phyloP scores from a whole-genome alignment of 2,329 filamentous ascomycete genomes.

The Sphaceloma murrayae region DNA sequence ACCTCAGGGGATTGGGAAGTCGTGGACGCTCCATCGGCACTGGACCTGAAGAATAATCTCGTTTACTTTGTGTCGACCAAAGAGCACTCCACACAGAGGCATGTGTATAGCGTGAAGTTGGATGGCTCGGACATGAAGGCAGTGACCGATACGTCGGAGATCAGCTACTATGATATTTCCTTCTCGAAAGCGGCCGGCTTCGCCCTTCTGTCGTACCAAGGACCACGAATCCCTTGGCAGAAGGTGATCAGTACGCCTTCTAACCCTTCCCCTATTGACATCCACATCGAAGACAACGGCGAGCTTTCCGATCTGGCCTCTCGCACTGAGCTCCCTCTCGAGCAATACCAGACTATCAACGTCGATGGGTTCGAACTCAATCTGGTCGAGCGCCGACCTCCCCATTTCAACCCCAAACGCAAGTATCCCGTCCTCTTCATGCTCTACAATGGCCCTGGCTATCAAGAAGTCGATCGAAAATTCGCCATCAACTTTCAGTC shows the following conservation, averaged over 20 bases:
- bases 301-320: conserved; percentile 58
- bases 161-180: conserved; percentile 71
- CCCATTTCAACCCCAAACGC: conserved; percentile 74
- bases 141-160: conserved; percentile 61
- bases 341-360: conserved; percentile 75
- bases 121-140: conserved; percentile 62
- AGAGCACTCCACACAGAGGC: conserved; percentile 78
- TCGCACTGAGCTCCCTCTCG: conserved; percentile 69
- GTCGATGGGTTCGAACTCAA: conserved; percentile 67
- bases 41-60: conserved; percentile 75
- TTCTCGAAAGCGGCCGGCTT: conserved; percentile 80
- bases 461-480: conserved; percentile 70
- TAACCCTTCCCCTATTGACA: conserved; percentile 53
- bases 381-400: conserved; percentile 74
- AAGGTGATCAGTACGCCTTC: conserved; percentile 77
- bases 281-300: conserved; percentile 69
- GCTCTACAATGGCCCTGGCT: conserved; percentile 90
- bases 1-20: conserved; percentile 92
- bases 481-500: conserved; percentile 85
- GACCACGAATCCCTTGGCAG: conserved; percentile 82
- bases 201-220: conserved; percentile 71
- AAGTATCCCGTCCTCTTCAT: conserved; percentile 92
- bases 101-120: conserved; percentile 81
- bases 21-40: conserved; percentile 67
- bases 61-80: conserved; percentile 88